Percentiles rank a stretch among this genome's conserved stretches.
These are phyloP conservation scores for Myxozyma lipomycoides DNA, from an alignment of 805 yeast genomes.

Conservation along the genomic window DNA sequence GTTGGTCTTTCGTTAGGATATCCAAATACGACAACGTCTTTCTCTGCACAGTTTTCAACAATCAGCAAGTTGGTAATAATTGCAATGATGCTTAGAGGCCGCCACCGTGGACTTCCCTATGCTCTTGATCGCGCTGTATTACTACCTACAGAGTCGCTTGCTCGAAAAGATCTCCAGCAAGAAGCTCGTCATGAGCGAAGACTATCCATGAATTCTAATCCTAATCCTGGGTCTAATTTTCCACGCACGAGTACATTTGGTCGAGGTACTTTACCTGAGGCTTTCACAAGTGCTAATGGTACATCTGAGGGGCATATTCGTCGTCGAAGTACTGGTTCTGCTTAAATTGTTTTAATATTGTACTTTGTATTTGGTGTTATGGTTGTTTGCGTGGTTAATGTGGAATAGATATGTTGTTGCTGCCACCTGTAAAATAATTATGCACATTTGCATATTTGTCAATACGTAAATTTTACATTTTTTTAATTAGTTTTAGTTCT, in stretches of 20 bases:
- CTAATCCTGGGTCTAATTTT: background rate
- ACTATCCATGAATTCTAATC: constrained; percentile 11
- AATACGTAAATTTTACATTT: background rate
- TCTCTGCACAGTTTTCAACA: constrained; percentile 65
- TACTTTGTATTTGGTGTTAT: background rate
- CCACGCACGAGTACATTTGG: background rate
- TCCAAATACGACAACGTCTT: constrained; percentile 61
- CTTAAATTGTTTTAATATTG: background rate
- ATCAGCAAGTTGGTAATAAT: constrained; percentile 79
- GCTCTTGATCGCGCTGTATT: constrained; percentile 90
- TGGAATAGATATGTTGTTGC: background rate
- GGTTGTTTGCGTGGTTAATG: background rate
- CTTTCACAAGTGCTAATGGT: background rate
- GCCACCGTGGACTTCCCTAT: constrained; percentile 95
- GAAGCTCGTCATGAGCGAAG: constrained; percentile 12
- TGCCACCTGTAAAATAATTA: background rate
- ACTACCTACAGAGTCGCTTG: constrained; percentile 61
- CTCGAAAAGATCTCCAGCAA: constrained; percentile 47
- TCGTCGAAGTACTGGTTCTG: no score
- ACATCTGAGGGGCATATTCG: no score
- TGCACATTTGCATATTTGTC: background rate
- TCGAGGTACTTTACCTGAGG: background rate
- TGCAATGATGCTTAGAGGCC: constrained; percentile 88
- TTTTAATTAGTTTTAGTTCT: no score
- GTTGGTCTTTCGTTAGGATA: constrained; percentile 91